These are phyloP conservation scores for Boletellus sp. DNA, from an alignment of 768 basidiomycete genomes.

Conservation along the genomic window DNA sequence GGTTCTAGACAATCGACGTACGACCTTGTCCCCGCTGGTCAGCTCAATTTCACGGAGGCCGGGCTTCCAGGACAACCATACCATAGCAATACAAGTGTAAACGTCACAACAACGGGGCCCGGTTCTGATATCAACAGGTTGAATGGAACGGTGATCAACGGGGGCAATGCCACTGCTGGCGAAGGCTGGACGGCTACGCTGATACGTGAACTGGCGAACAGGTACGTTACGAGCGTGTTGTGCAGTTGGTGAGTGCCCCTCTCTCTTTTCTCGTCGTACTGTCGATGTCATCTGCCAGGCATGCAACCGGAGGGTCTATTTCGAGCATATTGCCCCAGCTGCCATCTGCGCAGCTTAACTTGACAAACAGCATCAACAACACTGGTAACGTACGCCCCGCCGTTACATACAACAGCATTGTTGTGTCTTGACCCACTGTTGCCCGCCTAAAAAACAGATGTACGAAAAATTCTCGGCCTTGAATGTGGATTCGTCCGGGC, in stretches of 20 bases:
- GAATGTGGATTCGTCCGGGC: slow-evolving; percentile 75
- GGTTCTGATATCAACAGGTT: slow-evolving; percentile 58
- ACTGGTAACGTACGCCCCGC: slow-evolving; percentile 69
- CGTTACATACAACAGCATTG: too few relatives aligned
- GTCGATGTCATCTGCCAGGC: too few relatives aligned
- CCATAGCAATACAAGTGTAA: slow-evolving; percentile 33
- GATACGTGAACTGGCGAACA: slow-evolving; percentile 73
- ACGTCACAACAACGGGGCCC: slow-evolving; percentile 50
- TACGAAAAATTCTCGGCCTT: slow-evolving; percentile 83
- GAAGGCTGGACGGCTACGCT: slow-evolving; percentile 68
- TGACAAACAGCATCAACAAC: slow-evolving; percentile 61
- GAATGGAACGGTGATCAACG: slow-evolving; percentile 58
- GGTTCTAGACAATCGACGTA: slow-evolving; percentile 54
- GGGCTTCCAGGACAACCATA: slow-evolving; percentile 68
- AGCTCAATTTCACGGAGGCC: slow-evolving; percentile 70
- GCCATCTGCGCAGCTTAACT: slow-evolving; percentile 64
- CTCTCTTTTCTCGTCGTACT: not conserved
- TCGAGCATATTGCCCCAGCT: slow-evolving; percentile 64
- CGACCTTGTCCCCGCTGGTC: slow-evolving; percentile 69
- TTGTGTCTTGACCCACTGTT: too few relatives aligned
- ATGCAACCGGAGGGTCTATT: slow-evolving; percentile 83
- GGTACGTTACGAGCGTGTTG: slow-evolving; percentile 77
- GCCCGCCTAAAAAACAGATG: slow-evolving; percentile 47
- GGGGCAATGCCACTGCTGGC: slow-evolving; percentile 54
- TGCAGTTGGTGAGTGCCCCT: slow-evolving; percentile 73